Evolutionary conservation across 129 eudicot species (phyloP).

Genomic region (Flaveria bidentis): DNA sequence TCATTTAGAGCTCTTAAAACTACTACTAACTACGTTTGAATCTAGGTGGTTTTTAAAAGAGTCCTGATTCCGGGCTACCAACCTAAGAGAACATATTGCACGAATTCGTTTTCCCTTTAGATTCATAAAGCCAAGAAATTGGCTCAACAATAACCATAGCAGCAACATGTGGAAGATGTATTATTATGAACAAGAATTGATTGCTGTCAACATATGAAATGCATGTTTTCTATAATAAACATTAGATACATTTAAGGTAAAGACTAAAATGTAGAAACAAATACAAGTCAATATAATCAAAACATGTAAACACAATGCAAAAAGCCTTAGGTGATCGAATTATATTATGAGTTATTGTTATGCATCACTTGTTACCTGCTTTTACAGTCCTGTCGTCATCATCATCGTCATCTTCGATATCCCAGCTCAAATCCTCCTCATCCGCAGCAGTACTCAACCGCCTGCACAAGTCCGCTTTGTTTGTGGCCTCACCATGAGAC

Average conservation of each 20-base stretch:
- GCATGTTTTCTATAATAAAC: conserved; percentile 22
- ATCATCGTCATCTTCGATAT: conserved; percentile 85
- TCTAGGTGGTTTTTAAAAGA: too few relatives aligned
- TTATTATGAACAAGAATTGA: conserved; percentile 36
- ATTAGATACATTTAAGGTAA: neutral
- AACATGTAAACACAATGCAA: conserved; percentile 16
- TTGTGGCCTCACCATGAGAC: conserved; percentile 36
- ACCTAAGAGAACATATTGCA: neutral
- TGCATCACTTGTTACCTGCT: conserved; percentile 34
- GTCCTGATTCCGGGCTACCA: too few relatives aligned
- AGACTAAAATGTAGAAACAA: conserved; percentile 15
- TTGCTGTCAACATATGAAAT: conserved; percentile 26
- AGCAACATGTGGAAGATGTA: conserved; percentile 14
- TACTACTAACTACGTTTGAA: neutral
- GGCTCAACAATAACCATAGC: neutral
- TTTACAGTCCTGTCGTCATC: conserved; percentile 29
- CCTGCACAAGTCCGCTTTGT: conserved; percentile 51
- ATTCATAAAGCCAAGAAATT: neutral
- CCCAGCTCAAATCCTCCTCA: conserved; percentile 86
- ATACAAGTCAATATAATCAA: conserved; percentile 8
- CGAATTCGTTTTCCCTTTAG: neutral
- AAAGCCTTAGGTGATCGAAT: conserved; percentile 18
- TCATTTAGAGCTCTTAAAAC: neutral
- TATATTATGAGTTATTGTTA: neutral
- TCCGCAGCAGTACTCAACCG: conserved; percentile 63